Conservation (phyloP, 208 protist species). For the Trypanosoma rangeli region DNA sequence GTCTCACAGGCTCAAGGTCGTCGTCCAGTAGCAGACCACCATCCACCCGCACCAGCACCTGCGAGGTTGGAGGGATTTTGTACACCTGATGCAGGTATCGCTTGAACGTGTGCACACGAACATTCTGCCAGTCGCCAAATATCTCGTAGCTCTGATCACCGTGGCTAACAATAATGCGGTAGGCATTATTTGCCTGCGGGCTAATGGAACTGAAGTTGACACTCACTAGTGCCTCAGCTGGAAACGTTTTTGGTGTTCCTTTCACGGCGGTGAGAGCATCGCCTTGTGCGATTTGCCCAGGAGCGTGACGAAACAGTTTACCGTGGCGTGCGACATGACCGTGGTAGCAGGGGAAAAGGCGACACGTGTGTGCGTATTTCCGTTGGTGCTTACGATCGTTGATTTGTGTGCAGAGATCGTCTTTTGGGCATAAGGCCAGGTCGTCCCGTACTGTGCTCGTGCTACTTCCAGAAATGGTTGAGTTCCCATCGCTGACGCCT, state of each 20-base stretch:
- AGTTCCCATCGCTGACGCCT: conserved; percentile 37
- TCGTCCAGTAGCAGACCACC: conserved; percentile 68
- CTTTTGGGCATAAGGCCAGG: conserved; percentile 68
- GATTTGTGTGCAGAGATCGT: conserved; percentile 67
- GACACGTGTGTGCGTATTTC: conserved; percentile 84
- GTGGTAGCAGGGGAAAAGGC: conserved; percentile 86
- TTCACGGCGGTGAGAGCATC: conserved; percentile 33
- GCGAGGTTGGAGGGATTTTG: conserved; percentile 64
- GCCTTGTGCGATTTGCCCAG: conserved; percentile 60
- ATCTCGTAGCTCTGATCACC: conserved; percentile 81
- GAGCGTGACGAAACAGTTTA: conserved; percentile 78
- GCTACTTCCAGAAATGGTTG: conserved; percentile 63
- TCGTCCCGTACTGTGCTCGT: conserved; percentile 63
- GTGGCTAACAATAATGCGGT: conserved; percentile 79
- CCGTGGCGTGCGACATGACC: conserved; percentile 69
- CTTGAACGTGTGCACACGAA: conserved; percentile 88
- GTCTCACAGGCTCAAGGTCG: conserved; percentile 71
- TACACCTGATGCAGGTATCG: conserved; percentile 87
- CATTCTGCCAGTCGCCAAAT: conserved; percentile 81
- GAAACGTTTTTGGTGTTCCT: conserved; percentile 41
- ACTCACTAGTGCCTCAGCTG: conserved; percentile 61
- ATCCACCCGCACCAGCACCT: conserved; percentile 55
- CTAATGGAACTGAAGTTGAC: conserved; percentile 87
- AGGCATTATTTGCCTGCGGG: conserved; percentile 75
- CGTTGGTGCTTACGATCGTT: conserved; percentile 85